A percentile compares a stretch with the other conserved stretches of the same genome.
Evolutionary conservation across 495 filamentous ascomycete species (phyloP).

Genomic region (Geopyxis carbonaria): DNA sequence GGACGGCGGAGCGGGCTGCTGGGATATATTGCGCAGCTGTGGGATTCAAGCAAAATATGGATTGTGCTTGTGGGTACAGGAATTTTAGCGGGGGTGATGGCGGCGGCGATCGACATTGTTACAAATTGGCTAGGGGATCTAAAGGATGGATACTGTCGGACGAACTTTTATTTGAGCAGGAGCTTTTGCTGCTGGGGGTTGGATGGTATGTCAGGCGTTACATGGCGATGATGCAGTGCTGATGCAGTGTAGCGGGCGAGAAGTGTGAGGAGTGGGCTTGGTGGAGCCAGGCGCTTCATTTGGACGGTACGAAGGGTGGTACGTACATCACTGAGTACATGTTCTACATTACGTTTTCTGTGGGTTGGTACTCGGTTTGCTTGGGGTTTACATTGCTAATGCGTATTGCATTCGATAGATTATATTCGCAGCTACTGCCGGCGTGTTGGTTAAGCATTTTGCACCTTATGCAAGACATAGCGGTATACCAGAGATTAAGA

Average conservation of each 20-base stretch:
- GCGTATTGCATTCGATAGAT: conserved; percentile 35
- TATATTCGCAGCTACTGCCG: conserved; percentile 62
- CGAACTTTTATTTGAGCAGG: conserved; percentile 71
- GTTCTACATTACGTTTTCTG: conserved; percentile 67
- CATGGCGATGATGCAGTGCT: conserved; percentile 1
- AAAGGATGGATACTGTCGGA: conserved; percentile 78
- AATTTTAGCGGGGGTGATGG: conserved; percentile 63
- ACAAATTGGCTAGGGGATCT: conserved; percentile 89
- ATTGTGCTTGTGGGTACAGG: conserved; percentile 55
- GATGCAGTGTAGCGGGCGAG: conserved; percentile 35
- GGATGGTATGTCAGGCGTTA: conserved; percentile 36
- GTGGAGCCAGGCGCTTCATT: conserved; percentile 61
- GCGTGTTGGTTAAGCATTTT: conserved; percentile 63
- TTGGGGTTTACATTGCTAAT: background rate
- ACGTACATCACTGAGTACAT: conserved; percentile 69
- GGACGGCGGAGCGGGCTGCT: conserved; percentile 52
- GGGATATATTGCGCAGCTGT: conserved; percentile 50
- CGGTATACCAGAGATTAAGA: conserved; percentile 97
- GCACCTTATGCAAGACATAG: conserved; percentile 85
- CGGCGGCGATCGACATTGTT: conserved; percentile 78
- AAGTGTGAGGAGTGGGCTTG: conserved; percentile 71
- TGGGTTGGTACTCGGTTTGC: conserved; percentile 27
- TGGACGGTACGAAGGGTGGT: conserved; percentile 45
- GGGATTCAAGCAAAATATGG: conserved; percentile 85
- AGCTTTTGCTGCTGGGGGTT: conserved; percentile 87